Base-by-base conservation (phyloP, 257 asterid species). In the Solanum gandarillasii region DNA sequence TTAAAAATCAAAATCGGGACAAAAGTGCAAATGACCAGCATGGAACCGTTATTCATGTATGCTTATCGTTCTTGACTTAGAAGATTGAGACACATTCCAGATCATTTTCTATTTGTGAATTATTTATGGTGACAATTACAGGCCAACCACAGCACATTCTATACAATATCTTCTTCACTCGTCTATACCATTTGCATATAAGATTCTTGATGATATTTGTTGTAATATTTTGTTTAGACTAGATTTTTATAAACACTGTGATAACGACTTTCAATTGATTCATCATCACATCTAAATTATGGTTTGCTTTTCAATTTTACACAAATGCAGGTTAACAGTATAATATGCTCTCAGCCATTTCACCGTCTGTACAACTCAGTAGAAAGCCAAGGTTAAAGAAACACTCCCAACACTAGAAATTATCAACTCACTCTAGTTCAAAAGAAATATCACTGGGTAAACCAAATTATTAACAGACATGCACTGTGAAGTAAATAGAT, bases 381-480 rank as follows among this genome's bases (percentile, higher is more conserved):
- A 89, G 35, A 86, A 43, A 10, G 55, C 55, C 73, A 68, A 86
- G 48, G 32, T 79, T 86, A 62, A 79, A 72, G 41, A 88, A 29
- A n/a, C 60, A 86, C 86, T 87, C 41, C 62, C 41, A 20, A 55
- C 11, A 67, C 87, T 10, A 85, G 43, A 41, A 67, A 85, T 18
- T 60, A 85, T 68, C 68, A 65, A 32, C 43, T 27, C 87, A 83
- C 31, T 67, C 79, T 39, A 43, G 79, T 35, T 38, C 6, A 70
- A 62, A 84, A 38, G 62, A 55, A 29, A 14, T 60, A 38, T 38
- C 87, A 68, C 81, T 9, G 14, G 4, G 62, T 60, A 68, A 85
- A 38, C 82, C 41, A 85, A 85, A 68, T 85, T 65, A 85, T 85
- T 27, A 38, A 85, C 68, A 68, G 87, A 39, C 87, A 85, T 85